A percentile compares a stretch with the other conserved stretches of the same genome.
These are phyloP conservation scores for Epichloe amarillans DNA, from an alignment of 2,329 filamentous ascomycete species.

Conservation along the genomic window DNA sequence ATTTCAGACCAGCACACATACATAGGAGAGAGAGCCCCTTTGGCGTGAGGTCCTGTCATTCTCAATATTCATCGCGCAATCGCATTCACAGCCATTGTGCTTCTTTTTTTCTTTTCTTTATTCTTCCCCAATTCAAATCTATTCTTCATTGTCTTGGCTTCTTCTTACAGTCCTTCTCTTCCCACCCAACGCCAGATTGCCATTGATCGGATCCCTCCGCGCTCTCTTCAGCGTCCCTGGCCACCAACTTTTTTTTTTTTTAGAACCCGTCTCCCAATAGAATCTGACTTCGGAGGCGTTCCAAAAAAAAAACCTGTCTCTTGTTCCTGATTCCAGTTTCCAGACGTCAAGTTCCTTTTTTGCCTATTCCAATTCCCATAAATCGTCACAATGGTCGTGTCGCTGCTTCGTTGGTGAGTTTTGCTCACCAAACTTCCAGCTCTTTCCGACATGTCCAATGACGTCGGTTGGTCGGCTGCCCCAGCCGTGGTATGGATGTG, in stretches of 20 bases:
- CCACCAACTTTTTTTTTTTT: neutral
- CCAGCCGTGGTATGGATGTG: neutral
- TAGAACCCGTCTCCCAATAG: neutral
- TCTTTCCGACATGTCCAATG: neutral
- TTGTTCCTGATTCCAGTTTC: neutral
- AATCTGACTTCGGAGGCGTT: slow-evolving; percentile 1
- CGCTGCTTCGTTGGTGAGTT: slow-evolving; percentile 20
- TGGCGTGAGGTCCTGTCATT: neutral
- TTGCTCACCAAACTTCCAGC: neutral
- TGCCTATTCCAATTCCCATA: neutral
- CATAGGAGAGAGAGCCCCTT: no score
- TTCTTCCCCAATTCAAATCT: neutral
- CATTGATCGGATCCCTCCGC: neutral
- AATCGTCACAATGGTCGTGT: slow-evolving; percentile 7
- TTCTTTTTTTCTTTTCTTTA: neutral
- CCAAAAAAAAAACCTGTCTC: neutral
- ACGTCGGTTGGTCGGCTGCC: neutral
- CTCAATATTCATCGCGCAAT: neutral
- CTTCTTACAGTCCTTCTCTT: neutral
- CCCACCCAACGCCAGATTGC: neutral
- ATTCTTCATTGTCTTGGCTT: no score
- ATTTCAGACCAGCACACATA: neutral
- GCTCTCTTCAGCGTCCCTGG: neutral
- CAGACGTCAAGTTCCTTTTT: neutral
- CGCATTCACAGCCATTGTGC: no score